phyloP scores from a whole-genome alignment of 441 rosid species.

The Gossypium gossypioides region DNA sequence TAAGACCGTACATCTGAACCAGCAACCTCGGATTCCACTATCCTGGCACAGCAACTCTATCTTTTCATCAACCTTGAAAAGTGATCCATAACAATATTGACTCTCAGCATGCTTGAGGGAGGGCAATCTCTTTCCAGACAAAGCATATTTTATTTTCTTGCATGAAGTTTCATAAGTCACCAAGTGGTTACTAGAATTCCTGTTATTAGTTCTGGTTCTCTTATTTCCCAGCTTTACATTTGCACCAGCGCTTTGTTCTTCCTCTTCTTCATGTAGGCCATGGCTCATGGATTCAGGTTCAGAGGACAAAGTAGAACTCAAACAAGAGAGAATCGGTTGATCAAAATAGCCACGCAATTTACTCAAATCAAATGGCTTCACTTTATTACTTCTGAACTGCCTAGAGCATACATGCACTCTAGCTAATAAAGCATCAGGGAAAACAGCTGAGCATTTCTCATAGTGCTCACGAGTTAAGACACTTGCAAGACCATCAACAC shows the following conservation, averaged over 20 bases:
- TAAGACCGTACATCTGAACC: constrained; percentile 86
- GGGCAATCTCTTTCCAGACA: constrained; percentile 38
- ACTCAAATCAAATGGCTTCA: constrained; percentile 70
- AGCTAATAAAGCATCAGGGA: constrained; percentile 49
- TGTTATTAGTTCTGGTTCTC: constrained; percentile 42
- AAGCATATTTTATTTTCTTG: constrained; percentile 39
- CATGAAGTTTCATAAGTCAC: constrained; percentile 30
- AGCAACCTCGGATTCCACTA: constrained; percentile 94
- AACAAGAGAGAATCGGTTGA: constrained; percentile 65
- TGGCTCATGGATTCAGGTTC: constrained; percentile 31
- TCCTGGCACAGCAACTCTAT: constrained; percentile 85
- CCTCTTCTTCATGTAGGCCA: constrained; percentile 44
- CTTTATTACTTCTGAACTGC: constrained; percentile 70
- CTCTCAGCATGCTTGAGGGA: constrained; percentile 40
- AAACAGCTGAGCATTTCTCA: constrained; percentile 50
- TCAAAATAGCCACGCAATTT: constrained; percentile 78
- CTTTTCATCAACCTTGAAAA: constrained; percentile 53
- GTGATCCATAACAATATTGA: constrained; percentile 30
- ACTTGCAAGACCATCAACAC: constrained; percentile 82
- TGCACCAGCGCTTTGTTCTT: constrained; percentile 41
- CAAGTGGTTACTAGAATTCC: constrained; percentile 20
- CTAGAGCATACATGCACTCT: constrained; percentile 69
- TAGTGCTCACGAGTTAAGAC: constrained; percentile 75
- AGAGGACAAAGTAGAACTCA: constrained; percentile 36
- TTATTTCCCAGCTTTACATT: constrained; percentile 48